Evolutionary conservation across 2,329 filamentous ascomycete genomes (phyloP).

Genomic region (Microsporum ferrugineum): DNA sequence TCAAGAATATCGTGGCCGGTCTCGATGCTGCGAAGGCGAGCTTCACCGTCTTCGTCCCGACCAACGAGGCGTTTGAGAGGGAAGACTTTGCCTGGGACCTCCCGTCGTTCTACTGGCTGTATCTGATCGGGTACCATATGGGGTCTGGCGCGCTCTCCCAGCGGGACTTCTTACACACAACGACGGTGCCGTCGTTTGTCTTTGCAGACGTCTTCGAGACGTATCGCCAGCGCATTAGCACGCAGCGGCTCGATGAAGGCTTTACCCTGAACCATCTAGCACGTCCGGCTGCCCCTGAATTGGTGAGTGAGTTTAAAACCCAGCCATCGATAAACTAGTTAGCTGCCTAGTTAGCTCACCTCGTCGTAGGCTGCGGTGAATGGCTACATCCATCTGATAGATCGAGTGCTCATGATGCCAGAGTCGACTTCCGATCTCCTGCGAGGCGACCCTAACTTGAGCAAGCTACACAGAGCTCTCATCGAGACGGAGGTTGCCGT

Average conservation of each 20-base stretch:
- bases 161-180: neutral
- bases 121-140: slow-evolving; percentile 2
- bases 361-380: neutral
- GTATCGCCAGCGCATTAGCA: neutral
- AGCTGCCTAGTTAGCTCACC: neutral
- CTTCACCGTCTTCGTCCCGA: neutral
- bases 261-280: neutral
- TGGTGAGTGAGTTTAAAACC: neutral
- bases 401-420: neutral
- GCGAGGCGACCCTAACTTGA: neutral
- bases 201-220: neutral
- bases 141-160: neutral
- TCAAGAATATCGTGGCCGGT: neutral
- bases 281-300: neutral
- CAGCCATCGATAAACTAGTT: neutral
- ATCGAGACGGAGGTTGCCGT: neutral
- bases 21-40: neutral
- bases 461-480: neutral
- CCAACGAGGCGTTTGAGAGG: neutral
- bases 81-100: neutral
- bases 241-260: neutral
- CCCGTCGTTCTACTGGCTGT: neutral
- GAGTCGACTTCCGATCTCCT: neutral
- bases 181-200: neutral
- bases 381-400: slow-evolving; percentile 1